Evolutionary conservation across 2,329 filamentous ascomycete genomes (phyloP), one percentile per base, ranked within the genome.

Genomic region (Gaeumannomyces sp.): DNA sequence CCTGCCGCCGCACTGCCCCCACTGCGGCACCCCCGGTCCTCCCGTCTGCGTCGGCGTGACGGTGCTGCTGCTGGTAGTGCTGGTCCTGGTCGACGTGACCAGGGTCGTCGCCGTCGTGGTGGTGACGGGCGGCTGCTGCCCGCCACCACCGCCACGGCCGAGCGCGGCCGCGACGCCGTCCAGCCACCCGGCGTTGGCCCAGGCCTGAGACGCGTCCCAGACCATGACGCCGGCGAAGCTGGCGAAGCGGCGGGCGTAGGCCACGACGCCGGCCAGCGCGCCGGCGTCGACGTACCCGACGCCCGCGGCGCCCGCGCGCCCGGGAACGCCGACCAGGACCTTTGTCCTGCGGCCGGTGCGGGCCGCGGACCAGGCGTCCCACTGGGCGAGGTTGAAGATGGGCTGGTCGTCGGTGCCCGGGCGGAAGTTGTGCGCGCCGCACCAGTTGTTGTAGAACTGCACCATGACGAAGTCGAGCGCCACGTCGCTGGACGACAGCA

Each of bases 391-490:
- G 76, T 90, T 88, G 76, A 85, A 89, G 68, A 81, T 82, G 64
- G 76, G 78, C 71, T 85, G 83, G 0, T 73, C 76, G 16, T 69
- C 64, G 0, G 76, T 66, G 5, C 81, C 81, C 0, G 76, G 64
- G 1, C 76, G 70, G 75, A 81, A 91, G 33, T 79, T 80, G 67
- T 79, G 74, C 1, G 85, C 75, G 22, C 86, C 86, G 73, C 89
- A 91, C 72, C 77, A 85, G 78, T 89, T 89, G 79, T 89, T 89
- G 75, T 89, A 89, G 75, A 89, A 89, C 74, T 89, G 86, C 35
- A 89, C 80, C 73, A 83, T 84, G 67, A 89, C 74, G 31, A 84
- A 85, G 71, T 89, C 86, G 66, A 89, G 83, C 19, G 74, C 70
- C 10, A 88, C 83, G 38, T 28, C 38, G 60, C 33, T 45, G 1